A percentile compares a stretch with the other conserved stretches of the same genome.
phyloP scores from a whole-genome alignment of 1,284 basidiomycete genomes.

The Meripilus lineatus region DNA sequence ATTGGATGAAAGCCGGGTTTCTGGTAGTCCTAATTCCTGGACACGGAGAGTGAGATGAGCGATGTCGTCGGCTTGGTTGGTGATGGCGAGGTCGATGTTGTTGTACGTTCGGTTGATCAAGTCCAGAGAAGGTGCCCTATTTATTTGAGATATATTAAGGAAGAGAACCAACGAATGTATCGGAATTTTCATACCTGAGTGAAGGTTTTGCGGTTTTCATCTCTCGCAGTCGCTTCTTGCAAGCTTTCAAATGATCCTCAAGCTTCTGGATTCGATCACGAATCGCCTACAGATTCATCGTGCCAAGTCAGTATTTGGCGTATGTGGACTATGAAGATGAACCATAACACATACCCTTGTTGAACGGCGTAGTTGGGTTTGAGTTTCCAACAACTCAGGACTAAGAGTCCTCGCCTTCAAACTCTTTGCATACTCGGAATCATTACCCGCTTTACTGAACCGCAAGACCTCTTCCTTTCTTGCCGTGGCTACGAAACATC shows the following conservation, averaged over 20 bases:
- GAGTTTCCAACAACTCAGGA: constrained; percentile 84
- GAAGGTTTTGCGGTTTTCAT: constrained; percentile 58
- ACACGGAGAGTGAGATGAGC: constrained; percentile 51
- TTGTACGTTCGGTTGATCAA: constrained; percentile 79
- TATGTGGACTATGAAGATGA: constrained; percentile 1
- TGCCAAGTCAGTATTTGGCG: neutral
- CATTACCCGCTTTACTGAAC: constrained; percentile 70
- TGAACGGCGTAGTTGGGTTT: constrained; percentile 65
- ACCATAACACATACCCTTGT: constrained; percentile 48
- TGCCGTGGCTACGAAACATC: constrained; percentile 49
- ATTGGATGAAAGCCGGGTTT: neutral
- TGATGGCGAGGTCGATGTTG: constrained; percentile 72
- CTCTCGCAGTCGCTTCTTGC: constrained; percentile 67
- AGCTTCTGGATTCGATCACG: constrained; percentile 73
- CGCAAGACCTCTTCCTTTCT: constrained; percentile 71
- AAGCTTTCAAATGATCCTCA: constrained; percentile 64
- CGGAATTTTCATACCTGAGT: constrained; percentile 45
- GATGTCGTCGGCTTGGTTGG: constrained; percentile 59
- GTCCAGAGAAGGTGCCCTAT: constrained; percentile 77
- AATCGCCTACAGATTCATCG: constrained; percentile 40
- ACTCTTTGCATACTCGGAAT: constrained; percentile 78
- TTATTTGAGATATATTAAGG: constrained; percentile 5
- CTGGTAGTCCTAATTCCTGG: constrained; percentile 5
- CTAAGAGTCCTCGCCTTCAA: constrained; percentile 77
- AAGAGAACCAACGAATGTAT: neutral